Percentiles rank a stretch among this genome's conserved stretches.
Evolutionary conservation across 345 rosid species (phyloP).

Genomic region (Barbarea vulgaris): DNA sequence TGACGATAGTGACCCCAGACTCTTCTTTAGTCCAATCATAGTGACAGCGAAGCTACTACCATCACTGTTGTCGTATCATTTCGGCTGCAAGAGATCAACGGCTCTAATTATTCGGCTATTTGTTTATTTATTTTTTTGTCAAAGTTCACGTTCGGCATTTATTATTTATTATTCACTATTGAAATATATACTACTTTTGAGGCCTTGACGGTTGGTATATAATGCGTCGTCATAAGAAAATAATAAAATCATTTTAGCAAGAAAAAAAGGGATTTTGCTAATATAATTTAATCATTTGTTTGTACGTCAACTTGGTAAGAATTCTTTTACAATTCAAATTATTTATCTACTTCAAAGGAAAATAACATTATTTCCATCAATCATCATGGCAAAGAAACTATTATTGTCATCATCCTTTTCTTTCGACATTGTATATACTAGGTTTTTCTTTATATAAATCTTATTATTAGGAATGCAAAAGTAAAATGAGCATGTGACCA

Average conservation of each 20-base stretch:
- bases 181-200: neutral
- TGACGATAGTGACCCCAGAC: conserved; percentile 45
- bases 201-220: neutral
- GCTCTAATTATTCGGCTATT: neutral
- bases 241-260: neutral
- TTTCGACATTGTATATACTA: neutral
- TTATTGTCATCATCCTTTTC: neutral
- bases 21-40: conserved; percentile 22
- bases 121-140: neutral
- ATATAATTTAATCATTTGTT: neutral
- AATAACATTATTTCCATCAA: neutral
- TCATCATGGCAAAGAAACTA: neutral
- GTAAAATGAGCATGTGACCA: conserved; percentile 25
- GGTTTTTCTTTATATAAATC: neutral
- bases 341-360: neutral
- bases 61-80: conserved; percentile 18
- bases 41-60: conserved; percentile 32
- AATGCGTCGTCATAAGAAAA: neutral
- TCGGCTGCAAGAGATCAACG: conserved; percentile 3
- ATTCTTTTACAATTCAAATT: neutral
- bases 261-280: neutral
- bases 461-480: neutral
- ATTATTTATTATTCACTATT: neutral
- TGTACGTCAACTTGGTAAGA: neutral
- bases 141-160: conserved; percentile 9